Base-by-base conservation (phyloP, 2,329 filamentous ascomycete genomes). In the Didymella sp. region DNA sequence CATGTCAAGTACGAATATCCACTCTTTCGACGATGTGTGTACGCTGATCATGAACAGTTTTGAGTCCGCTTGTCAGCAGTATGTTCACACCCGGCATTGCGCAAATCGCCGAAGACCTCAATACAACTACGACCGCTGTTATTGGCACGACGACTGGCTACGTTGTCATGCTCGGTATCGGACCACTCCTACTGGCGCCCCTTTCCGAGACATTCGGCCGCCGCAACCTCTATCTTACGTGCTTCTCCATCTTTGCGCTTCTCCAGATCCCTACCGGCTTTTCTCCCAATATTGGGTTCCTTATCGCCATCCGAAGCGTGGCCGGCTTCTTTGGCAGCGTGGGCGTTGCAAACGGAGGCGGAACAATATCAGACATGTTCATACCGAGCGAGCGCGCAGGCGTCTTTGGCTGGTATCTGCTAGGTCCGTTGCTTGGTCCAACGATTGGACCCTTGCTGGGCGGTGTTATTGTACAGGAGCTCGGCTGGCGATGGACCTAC, bases 21-120 rank as follows among this genome's bases (percentile, higher is more conserved):
- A 28, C 12, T 27, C 25, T 21, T 44, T 2, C 15, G 13, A 17
- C 22, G n/a, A 22, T 9, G 2, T 21, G 15, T 43, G 8, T 6
- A 38, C 24, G 24, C 43, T 53, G 13, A 53, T n/a, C 19, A n/a
- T 21, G 2, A 2, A 19, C 38, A 78, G 75, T 82, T 33, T 59
- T 82, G 1, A 79, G 77, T 17, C 80, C 80, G 0, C 73, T 82
- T 19, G 80, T 79, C 1, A 79, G 76, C 19, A 80, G 77, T 35
- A 82, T 83, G 79, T 83, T 83, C 68, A 82, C 80, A 0, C 81
- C 81, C 0, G 81, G 80, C 1, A 82, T 83, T 49, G 67, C 73
- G 9, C 77, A 83, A 54, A 83, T 83, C 40, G 81, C 81, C 2
- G 68, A 78, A 42, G 77, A 79, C 25, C 72, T 84, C 17, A 54